Evolutionary conservation across 2,329 filamentous ascomycete species (phyloP), one percentile per base, ranked within the genome.

Genomic region (Botrytis byssoidea): DNA sequence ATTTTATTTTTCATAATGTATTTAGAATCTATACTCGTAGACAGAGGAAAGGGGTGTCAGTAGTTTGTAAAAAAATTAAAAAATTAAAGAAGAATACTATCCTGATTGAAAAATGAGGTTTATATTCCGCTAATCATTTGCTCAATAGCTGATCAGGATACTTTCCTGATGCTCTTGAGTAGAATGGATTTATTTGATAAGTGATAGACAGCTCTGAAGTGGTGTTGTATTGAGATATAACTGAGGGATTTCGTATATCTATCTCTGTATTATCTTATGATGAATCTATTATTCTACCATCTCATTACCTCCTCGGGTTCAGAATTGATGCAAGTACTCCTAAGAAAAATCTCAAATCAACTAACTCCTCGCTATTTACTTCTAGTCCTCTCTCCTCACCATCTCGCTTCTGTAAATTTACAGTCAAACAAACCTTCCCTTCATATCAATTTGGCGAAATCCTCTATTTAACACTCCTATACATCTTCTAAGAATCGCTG

Each of bases 101-200:
- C 1, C 14, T 55, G 5, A 16, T 55, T 18, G 1, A 4, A 16
- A 29, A 1, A 29, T 8, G 25, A 14, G 14, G 5, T 55, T 29
- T 8, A 9, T 18, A 9, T 29, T 29, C 14, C 0, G 3, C 51
- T 29, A 0, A n/a, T n/a, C 8, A 16, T 0, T 8, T 29, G n/a
- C 14, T 16, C 6, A 18, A 29, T 29, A 8, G 5, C n/a, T 55
- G 16, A 55, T 55, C 3, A 6, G 16, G 8, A 18, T 29, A 32
- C 1, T 2, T 29, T 5, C 18, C 2, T n/a, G 4, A 18, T 18
- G 5, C 16, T 29, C 1, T 29, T 18, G 14, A 18, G 18, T 55
- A 18, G 14, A 55, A 16, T 55, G 6, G 1, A 2, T 8, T 55
- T 29, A 8, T 8, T 29, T 16, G 6, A 4, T 29, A 4, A 29